These are phyloP conservation scores for Colletotrichum tanaceti DNA, from an alignment of 2,329 filamentous ascomycete genomes.

Conservation along the genomic window DNA sequence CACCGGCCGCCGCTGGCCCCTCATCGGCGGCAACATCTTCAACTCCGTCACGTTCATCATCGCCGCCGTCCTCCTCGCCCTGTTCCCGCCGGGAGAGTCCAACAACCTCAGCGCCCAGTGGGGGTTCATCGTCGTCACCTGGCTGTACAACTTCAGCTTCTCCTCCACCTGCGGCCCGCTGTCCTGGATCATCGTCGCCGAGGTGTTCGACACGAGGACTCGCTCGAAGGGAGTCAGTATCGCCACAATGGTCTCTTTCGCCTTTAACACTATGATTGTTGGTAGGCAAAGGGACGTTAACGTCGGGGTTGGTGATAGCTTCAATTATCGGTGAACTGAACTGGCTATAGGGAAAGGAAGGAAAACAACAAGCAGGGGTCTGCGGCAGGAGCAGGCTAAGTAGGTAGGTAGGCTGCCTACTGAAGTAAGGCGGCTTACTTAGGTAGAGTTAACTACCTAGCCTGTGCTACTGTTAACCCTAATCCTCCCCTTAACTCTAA, in stretches of 20 bases:
- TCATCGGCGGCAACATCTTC: conserved; percentile 77
- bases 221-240: conserved; percentile 79
- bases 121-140: conserved; percentile 79
- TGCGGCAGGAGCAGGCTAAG: too few species aligned
- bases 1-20: conserved; percentile 76
- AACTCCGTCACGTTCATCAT: conserved; percentile 81
- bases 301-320: too few species aligned
- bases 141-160: conserved; percentile 85
- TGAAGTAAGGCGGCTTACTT: too few species aligned
- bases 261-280: conserved; percentile 80
- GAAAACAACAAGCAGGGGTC: too few species aligned
- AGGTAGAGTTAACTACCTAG: too few species aligned
- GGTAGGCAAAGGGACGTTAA: too few species aligned
- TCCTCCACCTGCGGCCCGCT: conserved; percentile 73
- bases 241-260: conserved; percentile 77
- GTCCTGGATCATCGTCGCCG: conserved; percentile 70
- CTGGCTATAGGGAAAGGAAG: too few species aligned
- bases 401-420: too few species aligned
- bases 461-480: too few species aligned
- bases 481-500: too few species aligned
- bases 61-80: conserved; percentile 62
- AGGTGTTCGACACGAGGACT: conserved; percentile 82
- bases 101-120: conserved; percentile 55
- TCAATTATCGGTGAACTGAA: too few species aligned
- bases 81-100: conserved; percentile 69